Evolutionary conservation across 352 stramenopile genomes (phyloP), one percentile per base, ranked within the genome.

Genomic region (Lagenidium giganteum): DNA sequence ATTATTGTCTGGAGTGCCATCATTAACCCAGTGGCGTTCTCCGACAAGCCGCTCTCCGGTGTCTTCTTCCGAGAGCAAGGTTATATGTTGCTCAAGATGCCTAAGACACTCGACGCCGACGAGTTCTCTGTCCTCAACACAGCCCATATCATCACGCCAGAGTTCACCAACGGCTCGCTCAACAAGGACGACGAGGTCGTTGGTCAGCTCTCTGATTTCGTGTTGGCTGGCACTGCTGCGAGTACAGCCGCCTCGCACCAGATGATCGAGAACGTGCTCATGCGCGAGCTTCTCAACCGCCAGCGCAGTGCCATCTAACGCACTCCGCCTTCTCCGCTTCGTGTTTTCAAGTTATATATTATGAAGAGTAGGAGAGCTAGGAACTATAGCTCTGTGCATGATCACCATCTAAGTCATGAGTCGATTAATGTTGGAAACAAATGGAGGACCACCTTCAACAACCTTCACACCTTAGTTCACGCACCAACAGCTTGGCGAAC

Each of bases 51-150:
- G 26, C 42, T 83, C 6, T 36, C 64, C 4, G 69, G 67, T 21
- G 53, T 76, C 34, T 69, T 64, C 40, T 85, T 87, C 44, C 54
- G 61, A n/a, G 75, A 87, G 34, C 70, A 72, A 47, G 75, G 71
- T 3, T 78, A 75, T 36, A 71, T 83, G 25, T 56, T 83, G 24
- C 68, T 85, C 36, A 66, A 67, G 37, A 60, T 56, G 2, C 57
- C 59, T 8, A 63, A 18, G 4, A 53, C 64, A 8, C 63, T 65
- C 31, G 56, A 59, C n/a, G 31, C 47, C 35, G 46, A 47, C n/a
- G 46, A 51, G 29, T 47, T 42, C 41, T 51, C 70, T 31, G 51
- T 83, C 16, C 21, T 86, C 32, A 69, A 81, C 46, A 69, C 69
- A 43, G 74, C 67, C 42, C 75, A 73, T 43, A 59, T 85, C 25